Base-by-base conservation (phyloP, 345 rosid species). In the Lumnitzera racemosa region DNA sequence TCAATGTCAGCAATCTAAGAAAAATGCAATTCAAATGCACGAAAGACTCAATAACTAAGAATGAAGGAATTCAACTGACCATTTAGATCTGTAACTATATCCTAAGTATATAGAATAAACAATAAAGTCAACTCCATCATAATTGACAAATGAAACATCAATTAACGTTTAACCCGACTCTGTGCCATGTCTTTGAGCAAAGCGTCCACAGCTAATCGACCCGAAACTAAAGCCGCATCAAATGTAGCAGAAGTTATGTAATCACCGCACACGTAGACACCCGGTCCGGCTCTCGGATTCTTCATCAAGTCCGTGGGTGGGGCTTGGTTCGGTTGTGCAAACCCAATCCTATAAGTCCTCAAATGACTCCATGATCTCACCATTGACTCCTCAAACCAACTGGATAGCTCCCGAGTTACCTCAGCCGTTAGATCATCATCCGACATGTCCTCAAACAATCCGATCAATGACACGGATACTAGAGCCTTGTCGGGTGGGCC, bases 171-270 rank as follows among this genome's bases (percentile, higher is more conserved):
- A 43, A 46, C 27, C 14, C 25, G 47, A 64, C 47, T 17, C 53
- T 36, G 14, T 48, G 72, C 58, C 24, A 48, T 49, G 23, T 86
- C 96, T 58, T 51, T 68, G 10, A 92, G 47, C 59, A 92, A 72
- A 59, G 81, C 88, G 58, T 92, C 98, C 2, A 68, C 96, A 0
- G 98, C 98, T 76, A 59, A 67, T 66, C 94, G 74, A 20, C 96
- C 98, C 0, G 96, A 92, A 61, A 85, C 91, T 72, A 92, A 53
- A 65, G 98, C 96, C 1, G 96, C 98, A 15, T 89, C 98, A 46
- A 92, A 92, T 4, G 98, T 87, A 46, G 96, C 91, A 31, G 87
- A 80, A 16, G 89, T 85, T 78, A 85, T 54, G 51, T 85, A 75
- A 74, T 92, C 96, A 27, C 98, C 96, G 46, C 94, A 80, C 61